Conservation (phyloP, 2,329 filamentous ascomycete genomes). For the Neofusicoccum parvum region DNA sequence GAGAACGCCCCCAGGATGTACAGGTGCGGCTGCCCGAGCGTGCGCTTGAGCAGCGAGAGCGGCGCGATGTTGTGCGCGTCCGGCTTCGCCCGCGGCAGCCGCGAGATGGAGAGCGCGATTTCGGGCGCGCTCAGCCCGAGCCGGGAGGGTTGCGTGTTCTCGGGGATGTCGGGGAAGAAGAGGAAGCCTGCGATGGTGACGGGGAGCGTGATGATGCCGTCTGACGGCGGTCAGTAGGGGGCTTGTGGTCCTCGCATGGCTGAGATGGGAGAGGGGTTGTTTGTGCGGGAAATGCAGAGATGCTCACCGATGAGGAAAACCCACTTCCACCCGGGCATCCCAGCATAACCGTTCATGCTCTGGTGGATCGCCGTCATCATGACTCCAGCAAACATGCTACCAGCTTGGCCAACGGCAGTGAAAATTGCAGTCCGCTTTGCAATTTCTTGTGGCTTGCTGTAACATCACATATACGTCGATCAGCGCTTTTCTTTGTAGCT, state of each 20-base stretch:
- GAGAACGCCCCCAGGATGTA: conserved; percentile 46
- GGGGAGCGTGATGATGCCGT: conserved; percentile 34
- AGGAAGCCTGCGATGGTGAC: conserved; percentile 34
- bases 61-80: conserved; percentile 32
- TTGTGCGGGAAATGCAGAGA: too few species aligned
- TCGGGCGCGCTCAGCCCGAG: conserved; percentile 32
- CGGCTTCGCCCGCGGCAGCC: conserved; percentile 30
- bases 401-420: conserved; percentile 33
- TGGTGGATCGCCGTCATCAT: conserved; percentile 38
- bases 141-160: conserved; percentile 27
- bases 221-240: conserved; percentile 24
- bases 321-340: conserved; percentile 34
- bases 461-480: neutral
- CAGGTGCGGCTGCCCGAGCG: conserved; percentile 23
- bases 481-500: too few species aligned
- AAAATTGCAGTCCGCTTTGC: conserved; percentile 36
- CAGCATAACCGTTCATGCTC: conserved; percentile 27
- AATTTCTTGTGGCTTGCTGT: conserved; percentile 32
- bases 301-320: conserved; percentile 33
- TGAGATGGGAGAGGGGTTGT: too few species aligned
- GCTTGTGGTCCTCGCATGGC: too few species aligned
- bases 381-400: conserved; percentile 35
- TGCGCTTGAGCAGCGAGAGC: conserved; percentile 29
- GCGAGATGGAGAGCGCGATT: conserved; percentile 30
- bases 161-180: conserved; percentile 33